These are phyloP conservation scores for Botryotinia convoluta DNA, from an alignment of 2,329 filamentous ascomycete species.

Conservation along the genomic window DNA sequence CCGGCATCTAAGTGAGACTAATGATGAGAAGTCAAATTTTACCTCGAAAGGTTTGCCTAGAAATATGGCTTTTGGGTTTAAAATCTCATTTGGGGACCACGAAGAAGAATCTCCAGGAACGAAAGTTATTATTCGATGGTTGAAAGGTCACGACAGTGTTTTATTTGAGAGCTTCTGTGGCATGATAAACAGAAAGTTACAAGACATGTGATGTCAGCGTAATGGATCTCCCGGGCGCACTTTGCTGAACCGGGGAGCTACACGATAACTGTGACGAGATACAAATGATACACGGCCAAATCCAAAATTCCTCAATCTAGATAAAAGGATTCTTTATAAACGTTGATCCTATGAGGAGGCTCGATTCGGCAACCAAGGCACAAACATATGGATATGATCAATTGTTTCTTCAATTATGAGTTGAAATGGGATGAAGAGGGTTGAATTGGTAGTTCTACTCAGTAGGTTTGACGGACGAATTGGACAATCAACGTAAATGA, in stretches of 20 bases:
- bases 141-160: conserved; percentile 69
- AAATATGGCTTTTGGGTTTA: conserved; percentile 55
- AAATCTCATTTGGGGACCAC: conserved; percentile 45
- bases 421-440: background rate
- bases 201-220: background rate
- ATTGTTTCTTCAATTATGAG: background rate
- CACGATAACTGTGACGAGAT: too few species aligned
- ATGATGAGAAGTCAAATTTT: conserved; percentile 33
- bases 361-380: background rate
- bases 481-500: background rate
- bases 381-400: background rate
- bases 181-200: conserved; percentile 58
- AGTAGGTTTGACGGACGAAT: background rate
- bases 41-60: conserved; percentile 31
- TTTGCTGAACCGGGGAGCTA: too few species aligned
- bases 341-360: background rate
- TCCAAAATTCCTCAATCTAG: background rate
- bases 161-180: conserved; percentile 87
- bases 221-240: background rate
- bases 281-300: background rate
- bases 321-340: background rate
- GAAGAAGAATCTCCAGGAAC: conserved; percentile 44
- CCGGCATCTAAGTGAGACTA: conserved; percentile 38
- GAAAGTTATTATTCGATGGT: conserved; percentile 61
- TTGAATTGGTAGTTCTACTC: background rate